phyloP scores from a whole-genome alignment of 1,284 basidiomycete genomes.

The Phaffia rhodozyma region DNA sequence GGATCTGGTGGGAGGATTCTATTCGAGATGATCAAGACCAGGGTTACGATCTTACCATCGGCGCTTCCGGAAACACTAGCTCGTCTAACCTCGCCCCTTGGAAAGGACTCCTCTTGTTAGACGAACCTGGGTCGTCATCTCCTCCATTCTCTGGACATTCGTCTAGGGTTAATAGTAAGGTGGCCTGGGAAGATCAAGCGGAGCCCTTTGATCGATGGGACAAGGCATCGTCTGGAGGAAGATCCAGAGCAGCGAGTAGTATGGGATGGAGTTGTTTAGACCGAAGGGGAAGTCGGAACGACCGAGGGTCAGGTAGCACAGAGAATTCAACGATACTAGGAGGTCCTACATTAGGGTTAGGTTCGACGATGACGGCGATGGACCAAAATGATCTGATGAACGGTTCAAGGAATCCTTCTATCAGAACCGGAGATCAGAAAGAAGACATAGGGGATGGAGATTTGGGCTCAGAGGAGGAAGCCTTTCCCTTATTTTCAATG shows the following conservation, averaged over 20 bases:
- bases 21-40: slow-evolving; percentile 5
- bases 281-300: too few relatives aligned
- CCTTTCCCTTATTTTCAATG: slow-evolving; percentile 1
- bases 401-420: too few relatives aligned
- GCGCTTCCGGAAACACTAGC: neutral
- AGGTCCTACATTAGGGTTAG: too few relatives aligned
- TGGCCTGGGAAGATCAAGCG: neutral
- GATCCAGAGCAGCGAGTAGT: too few relatives aligned
- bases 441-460: neutral
- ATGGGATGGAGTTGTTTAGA: too few relatives aligned
- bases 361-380: neutral
- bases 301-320: too few relatives aligned
- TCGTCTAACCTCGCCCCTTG: slow-evolving; percentile 8
- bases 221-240: too few relatives aligned
- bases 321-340: too few relatives aligned
- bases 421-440: too few relatives aligned
- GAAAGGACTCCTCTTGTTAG: slow-evolving; percentile 10
- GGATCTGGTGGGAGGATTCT: slow-evolving; percentile 12
- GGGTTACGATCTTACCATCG: neutral
- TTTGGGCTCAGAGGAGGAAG: slow-evolving; percentile 3
- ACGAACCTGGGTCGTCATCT: neutral
- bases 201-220: neutral
- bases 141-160: too few relatives aligned
- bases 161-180: too few relatives aligned
- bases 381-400: neutral